These are phyloP conservation scores for Didymellaceae sp. DNA, from an alignment of 2,329 filamentous ascomycete genomes.

Conservation along the genomic window DNA sequence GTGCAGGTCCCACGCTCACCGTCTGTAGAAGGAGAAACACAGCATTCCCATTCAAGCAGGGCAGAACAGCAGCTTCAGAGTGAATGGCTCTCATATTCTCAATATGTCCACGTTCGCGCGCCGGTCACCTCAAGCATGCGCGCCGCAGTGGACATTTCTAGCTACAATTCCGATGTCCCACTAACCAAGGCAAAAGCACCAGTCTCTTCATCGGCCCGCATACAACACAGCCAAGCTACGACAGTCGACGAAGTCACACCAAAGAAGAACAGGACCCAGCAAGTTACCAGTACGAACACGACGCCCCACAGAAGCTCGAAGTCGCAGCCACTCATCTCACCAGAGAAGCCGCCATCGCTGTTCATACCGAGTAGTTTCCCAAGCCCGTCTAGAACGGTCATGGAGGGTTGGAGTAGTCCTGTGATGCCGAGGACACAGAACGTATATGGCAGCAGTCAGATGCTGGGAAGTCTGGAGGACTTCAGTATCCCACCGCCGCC, in stretches of 20 bases:
- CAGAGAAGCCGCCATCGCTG: constrained; percentile 37
- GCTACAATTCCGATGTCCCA: constrained; percentile 37
- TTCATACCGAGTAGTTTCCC: constrained; percentile 46
- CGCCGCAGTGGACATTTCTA: constrained; percentile 32
- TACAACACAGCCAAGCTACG: constrained; percentile 41
- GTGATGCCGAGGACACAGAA: constrained; percentile 21
- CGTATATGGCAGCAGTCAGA: constrained; percentile 21
- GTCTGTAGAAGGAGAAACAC: constrained; percentile 26
- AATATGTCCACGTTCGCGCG: constrained; percentile 29
- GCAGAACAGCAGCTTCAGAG: constrained; percentile 43
- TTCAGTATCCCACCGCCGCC: constrained; percentile 44
- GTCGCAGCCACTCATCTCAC: constrained; percentile 29
- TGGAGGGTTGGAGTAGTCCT: constrained; percentile 38
- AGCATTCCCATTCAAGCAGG: constrained; percentile 40
- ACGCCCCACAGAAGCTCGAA: constrained; percentile 32
- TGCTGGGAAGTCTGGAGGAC: constrained; percentile 34
- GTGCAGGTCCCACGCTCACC: constrained; percentile 36
- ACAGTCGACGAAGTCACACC: constrained; percentile 41
- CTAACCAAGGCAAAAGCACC: not conserved
- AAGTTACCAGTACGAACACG: constrained; percentile 22
- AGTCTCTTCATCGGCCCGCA: not conserved
- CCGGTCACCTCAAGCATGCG: constrained; percentile 38
- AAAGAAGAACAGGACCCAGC: constrained; percentile 21
- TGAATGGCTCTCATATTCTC: constrained; percentile 43
- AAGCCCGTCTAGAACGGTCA: constrained; percentile 29